Base-by-base conservation (phyloP, 1,284 basidiomycete genomes). In the Ceratobasidium sp. region DNA sequence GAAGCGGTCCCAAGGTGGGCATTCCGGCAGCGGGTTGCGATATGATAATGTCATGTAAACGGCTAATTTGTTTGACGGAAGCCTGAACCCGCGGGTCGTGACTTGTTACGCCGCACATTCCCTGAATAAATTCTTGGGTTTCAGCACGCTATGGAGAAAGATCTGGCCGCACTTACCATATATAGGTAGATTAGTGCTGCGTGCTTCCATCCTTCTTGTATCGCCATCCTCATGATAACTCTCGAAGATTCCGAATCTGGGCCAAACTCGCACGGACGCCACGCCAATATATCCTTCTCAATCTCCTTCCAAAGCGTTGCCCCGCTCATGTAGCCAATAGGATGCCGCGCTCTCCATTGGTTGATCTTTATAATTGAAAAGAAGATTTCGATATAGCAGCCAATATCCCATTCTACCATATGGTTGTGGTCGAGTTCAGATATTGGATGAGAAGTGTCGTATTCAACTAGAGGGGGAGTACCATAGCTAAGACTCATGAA, bases 11-110 rank as follows among this genome's bases (percentile, higher is more conserved):
- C 4, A 49, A 1, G 3, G 60, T 40, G 51, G 60, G 72, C 2
- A 51, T 46, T 13, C 60, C n/a, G 6, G 49, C 20, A 39, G 9
- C 12, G 15, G 23, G 2, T 1, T 75, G 28, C 10, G n/a, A 44
- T 28, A 5, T 26, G 6, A 53, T 39, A 13, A 42, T 51, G 5
- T 20, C 23, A 5, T 66, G 18, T 33, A 66, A 28, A 13, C 42
- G 44, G 49, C 49, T 46, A 39, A 76, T 56, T 28, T 76, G 63
- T 7, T 33, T 15, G 4, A 44, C 51, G 15, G 73, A 76, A 18
- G 73, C 26, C 63, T 76, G 73, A 10, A 76, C 73, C 18, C 73
- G 73, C 1, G 28, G 49, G 33, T 76, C 73, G 20, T 76, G 63
- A 13, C n/a, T 56, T 10, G 6, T 67, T 13, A 67, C 49, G 23